Evolutionary conservation across 202 grass and related monocot species (phyloP), one percentile per base, ranked within the genome.

Genomic region (Cymbopogon flexuosus): DNA sequence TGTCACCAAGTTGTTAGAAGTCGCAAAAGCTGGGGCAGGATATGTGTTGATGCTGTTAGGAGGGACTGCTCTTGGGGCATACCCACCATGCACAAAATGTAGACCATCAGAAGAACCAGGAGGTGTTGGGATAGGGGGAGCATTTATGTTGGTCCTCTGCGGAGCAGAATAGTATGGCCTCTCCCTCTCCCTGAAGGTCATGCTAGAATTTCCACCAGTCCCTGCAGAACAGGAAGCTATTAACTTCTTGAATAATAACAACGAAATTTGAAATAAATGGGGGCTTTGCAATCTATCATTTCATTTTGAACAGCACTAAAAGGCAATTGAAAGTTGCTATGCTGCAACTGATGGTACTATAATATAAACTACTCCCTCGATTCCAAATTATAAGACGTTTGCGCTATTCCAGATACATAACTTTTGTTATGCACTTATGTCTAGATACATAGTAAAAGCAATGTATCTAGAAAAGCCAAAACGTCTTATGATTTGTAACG

Each of bases 161-260:
- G 81, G 47, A 89, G 56, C 61, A 85, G 85, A 62, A 64, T 80
- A 72, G 64, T 85, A 87, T 76, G 37, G 52, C 39, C 84, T 79
- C 76, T 85, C 81, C 39, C 84, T 79, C 76, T 85, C 81, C 77
- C 84, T 83, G 43, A 85, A 78, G 71, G 76, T 4, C 47, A 72
- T 34, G 49, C 80, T 82, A 78, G 27, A 76, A 73, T 39, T 86
- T 65, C 49, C 77, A 54, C 47, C 45, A 12, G 42, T 80, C n/a
- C 75, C 81, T 79, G 39, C 67, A 62, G 9, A 65, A 68, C 2
- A 62, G 5, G 33, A 78, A 67, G 33, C 10, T 77, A 8, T 10
- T 41, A 39, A 8, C 15, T 57, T 81, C 6, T 65, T 66, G n/a
- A 51, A 67, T 51, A 31, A n/a, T 31, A 31, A 36, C 40, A 62